These are phyloP conservation scores for Pseudocercospora pini-densiflorae DNA, from an alignment of 2,329 filamentous ascomycete genomes.

Conservation along the genomic window DNA sequence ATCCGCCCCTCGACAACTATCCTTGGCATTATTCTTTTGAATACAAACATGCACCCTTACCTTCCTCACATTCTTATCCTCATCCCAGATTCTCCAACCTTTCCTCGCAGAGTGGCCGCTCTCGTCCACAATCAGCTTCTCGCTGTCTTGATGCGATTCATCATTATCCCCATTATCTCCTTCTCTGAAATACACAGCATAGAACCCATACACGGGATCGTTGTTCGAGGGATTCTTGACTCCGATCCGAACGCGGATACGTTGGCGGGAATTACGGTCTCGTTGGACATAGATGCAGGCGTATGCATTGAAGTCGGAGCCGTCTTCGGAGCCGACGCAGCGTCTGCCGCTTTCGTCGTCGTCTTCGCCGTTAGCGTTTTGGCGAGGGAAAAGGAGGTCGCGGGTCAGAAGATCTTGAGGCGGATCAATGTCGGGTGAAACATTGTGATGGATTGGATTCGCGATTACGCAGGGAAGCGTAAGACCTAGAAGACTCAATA, in stretches of 20 bases:
- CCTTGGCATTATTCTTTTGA: not conserved
- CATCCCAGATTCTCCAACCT: not conserved
- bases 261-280: not conserved
- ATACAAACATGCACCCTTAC: not conserved
- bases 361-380: not conserved
- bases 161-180: not conserved
- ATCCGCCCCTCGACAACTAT: not conserved
- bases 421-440: too few species aligned
- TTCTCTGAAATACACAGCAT: not conserved
- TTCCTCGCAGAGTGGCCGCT: not conserved
- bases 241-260: not conserved
- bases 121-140: not conserved
- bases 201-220: not conserved
- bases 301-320: not conserved
- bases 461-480: too few species aligned
- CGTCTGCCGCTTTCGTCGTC: not conserved
- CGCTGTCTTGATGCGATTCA: not conserved
- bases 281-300: not conserved
- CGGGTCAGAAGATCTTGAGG: too few species aligned
- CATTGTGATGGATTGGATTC: too few species aligned
- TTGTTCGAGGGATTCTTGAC: not conserved
- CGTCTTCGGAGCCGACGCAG: not conserved
- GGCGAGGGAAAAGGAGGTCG: too few species aligned
- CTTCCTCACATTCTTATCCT: not conserved
- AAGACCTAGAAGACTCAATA: too few species aligned